These are phyloP conservation scores for Scheffersomyces quercinus DNA, from an alignment of 1,139 yeast genomes.

Conservation along the genomic window DNA sequence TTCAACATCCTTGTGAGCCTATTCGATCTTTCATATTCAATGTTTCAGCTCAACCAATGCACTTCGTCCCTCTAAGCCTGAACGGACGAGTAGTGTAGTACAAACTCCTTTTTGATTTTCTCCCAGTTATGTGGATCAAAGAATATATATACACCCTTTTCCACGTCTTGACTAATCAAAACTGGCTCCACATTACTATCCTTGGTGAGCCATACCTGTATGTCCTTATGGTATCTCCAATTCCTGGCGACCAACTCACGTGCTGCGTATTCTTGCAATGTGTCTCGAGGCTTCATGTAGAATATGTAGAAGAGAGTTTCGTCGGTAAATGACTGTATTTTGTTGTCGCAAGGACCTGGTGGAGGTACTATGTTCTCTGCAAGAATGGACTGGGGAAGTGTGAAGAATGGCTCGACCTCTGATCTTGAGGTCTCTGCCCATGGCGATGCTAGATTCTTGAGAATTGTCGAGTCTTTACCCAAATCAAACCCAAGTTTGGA, in stretches of 20 bases:
- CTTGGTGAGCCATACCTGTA: constrained; percentile 95
- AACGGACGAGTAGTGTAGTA: constrained; percentile 61
- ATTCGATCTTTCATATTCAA: too few relatives aligned
- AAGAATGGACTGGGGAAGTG: constrained; percentile 58
- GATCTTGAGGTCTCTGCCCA: constrained; percentile 92
- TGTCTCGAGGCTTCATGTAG: constrained; percentile 91
- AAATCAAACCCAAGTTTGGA: constrained; percentile 73
- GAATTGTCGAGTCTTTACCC: constrained; percentile 47
- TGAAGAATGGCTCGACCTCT: constrained; percentile 84
- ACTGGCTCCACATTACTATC: constrained; percentile 90
- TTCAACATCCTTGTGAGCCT: too few relatives aligned
- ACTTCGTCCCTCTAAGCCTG: constrained; percentile 31
- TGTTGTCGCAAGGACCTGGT: constrained; percentile 55
- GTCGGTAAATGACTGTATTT: constrained; percentile 77
- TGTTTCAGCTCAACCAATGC: too few relatives aligned
- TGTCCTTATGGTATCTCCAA: constrained; percentile 96
- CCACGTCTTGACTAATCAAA: constrained; percentile 81
- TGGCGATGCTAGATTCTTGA: constrained; percentile 82
- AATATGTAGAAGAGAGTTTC: constrained; percentile 93
- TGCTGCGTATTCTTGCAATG: constrained; percentile 91
- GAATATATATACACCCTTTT: constrained; percentile 92
- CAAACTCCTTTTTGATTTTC: constrained; percentile 82
- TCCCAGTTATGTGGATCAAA: constrained; percentile 98
- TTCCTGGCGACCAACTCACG: constrained; percentile 85
- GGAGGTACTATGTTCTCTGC: constrained; percentile 37